These are phyloP conservation scores for Didymella exigua DNA, from an alignment of 2,329 filamentous ascomycete species.

Conservation along the genomic window DNA sequence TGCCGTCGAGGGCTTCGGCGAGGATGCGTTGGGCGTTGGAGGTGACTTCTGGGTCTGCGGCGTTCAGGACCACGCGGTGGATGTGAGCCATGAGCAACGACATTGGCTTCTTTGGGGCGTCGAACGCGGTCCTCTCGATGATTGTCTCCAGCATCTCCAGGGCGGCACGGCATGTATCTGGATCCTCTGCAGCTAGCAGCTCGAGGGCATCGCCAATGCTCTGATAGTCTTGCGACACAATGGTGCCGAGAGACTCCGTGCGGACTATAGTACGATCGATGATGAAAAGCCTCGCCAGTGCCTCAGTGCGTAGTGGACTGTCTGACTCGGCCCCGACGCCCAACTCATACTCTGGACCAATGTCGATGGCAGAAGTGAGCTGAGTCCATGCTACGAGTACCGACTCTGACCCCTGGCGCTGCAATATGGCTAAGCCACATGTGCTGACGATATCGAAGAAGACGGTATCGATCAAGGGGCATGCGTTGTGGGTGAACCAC, in stretches of 20 bases:
- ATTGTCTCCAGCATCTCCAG: conserved; percentile 32
- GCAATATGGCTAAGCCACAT: conserved; percentile 31
- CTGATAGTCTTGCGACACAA: conserved; percentile 27
- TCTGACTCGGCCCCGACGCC: conserved; percentile 12
- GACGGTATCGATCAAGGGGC: conserved; percentile 43
- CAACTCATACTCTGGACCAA: conserved; percentile 29
- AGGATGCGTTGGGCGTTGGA: conserved; percentile 39
- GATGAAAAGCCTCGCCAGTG: conserved; percentile 32
- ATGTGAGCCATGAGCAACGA: conserved; percentile 30
- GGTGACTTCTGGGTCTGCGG: conserved; percentile 35
- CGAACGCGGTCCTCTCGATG: conserved; percentile 13
- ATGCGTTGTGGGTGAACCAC: conserved; percentile 31
- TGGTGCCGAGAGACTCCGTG: conserved; percentile 12
- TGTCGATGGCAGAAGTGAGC: conserved; percentile 24
- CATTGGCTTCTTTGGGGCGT: conserved; percentile 21
- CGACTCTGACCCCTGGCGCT: conserved; percentile 24
- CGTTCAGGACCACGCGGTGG: conserved; percentile 24
- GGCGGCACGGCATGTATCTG: conserved; percentile 34
- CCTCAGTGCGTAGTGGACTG: conserved; percentile 26
- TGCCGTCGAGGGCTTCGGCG: conserved; percentile 24
- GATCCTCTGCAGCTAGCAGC: conserved; percentile 28
- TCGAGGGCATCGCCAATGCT: conserved; percentile 32
- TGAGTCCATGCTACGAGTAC: conserved; percentile 29
- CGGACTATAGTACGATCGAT: conserved; percentile 35
- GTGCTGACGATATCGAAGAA: conserved; percentile 46